A percentile compares a stretch with the other conserved stretches of the same genome.
phyloP scores from a whole-genome alignment of 2,329 filamentous ascomycete species.

The Colletotrichum musae region DNA sequence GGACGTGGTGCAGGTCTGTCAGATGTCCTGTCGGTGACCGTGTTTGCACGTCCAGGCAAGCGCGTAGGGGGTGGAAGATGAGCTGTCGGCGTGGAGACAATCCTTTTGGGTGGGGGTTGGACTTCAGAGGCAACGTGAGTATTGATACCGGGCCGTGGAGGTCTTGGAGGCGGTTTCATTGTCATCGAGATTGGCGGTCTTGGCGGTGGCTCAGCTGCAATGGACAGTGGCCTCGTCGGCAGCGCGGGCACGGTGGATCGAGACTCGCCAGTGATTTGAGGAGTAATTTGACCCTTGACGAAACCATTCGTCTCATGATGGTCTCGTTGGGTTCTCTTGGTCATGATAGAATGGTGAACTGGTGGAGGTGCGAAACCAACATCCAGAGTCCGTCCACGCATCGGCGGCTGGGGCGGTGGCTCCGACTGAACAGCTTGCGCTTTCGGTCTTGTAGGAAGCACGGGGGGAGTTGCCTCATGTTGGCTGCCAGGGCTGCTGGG shows the following conservation, averaged over 20 bases:
- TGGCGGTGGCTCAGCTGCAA: slow-evolving; percentile 49
- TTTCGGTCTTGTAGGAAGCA: slow-evolving; percentile 62
- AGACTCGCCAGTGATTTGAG: slow-evolving; percentile 59
- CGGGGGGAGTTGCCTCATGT: slow-evolving; percentile 66
- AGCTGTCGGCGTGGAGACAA: slow-evolving; percentile 41
- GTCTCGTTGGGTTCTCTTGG: slow-evolving; percentile 61
- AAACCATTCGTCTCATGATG: slow-evolving; percentile 57
- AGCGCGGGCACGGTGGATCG: slow-evolving; percentile 57
- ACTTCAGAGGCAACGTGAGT: slow-evolving; percentile 45
- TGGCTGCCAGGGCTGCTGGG: slow-evolving; percentile 79
- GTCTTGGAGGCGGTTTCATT: slow-evolving; percentile 60
- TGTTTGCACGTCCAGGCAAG: slow-evolving; percentile 50
- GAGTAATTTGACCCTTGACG: slow-evolving; percentile 53
- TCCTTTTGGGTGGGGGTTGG: slow-evolving; percentile 46
- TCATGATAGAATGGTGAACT: slow-evolving; percentile 63
- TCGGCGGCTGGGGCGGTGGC: slow-evolving; percentile 35
- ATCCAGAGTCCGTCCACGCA: slow-evolving; percentile 52
- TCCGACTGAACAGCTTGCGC: slow-evolving; percentile 44
- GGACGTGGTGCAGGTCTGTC: slow-evolving; percentile 54
- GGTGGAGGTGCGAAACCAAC: slow-evolving; percentile 66
- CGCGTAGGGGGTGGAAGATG: slow-evolving; percentile 44
- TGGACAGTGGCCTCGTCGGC: slow-evolving; percentile 62
- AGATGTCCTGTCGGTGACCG: slow-evolving; percentile 60
- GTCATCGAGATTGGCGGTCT: slow-evolving; percentile 47
- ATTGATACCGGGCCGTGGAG: slow-evolving; percentile 53